Evolutionary conservation across 345 rosid species (phyloP), one percentile per base, ranked within the genome.

Genomic region (Gossypium bickii): DNA sequence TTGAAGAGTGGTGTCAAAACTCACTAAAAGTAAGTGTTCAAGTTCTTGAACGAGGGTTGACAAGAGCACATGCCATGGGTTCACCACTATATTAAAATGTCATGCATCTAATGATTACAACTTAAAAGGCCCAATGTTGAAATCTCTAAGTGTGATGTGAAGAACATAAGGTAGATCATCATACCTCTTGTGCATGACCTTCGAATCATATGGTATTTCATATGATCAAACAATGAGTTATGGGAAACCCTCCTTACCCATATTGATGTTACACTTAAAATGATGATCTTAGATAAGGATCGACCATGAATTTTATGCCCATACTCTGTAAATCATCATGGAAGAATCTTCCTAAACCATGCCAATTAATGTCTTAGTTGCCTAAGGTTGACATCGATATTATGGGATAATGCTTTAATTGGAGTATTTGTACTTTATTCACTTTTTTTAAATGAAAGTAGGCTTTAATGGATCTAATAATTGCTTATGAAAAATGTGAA

Each of bases 251-350:
- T 17, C 15, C 67, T 29, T 52, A 17, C 18, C 47, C n/a, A 53
- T n/a, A 64, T 38, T n/a, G 17, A 64, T 64, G 48, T 64, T 41
- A 43, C 69, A 43, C 69, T n/a, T n/a, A 41, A 64, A 55, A 63
- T 43, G 13, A n/a, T 63, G 27, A 17, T 6, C 41, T 34, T 34
- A 7, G 41, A 34, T 34, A 34, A 34, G 7, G 41, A 34, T 34
- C 7, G 38, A 34, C 38, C 38, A 34, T 34, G 38, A 16, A 16
- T 62, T 41, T 34, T 9, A 5, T 62, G 66, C 44, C 66, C 5
- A 13, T 61, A 61, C 12, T 13, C 66, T 4, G 49, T 44, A 66
- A 45, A 18, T 66, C 16, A 66, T 44, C n/a, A 34, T 34, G 38
- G 38, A 34, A 34, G 17, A 44, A 66, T 9, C 27, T 12, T 67